Base-by-base conservation (phyloP, 176 grass and related monocot genomes). In the Dactylis glomerata region DNA sequence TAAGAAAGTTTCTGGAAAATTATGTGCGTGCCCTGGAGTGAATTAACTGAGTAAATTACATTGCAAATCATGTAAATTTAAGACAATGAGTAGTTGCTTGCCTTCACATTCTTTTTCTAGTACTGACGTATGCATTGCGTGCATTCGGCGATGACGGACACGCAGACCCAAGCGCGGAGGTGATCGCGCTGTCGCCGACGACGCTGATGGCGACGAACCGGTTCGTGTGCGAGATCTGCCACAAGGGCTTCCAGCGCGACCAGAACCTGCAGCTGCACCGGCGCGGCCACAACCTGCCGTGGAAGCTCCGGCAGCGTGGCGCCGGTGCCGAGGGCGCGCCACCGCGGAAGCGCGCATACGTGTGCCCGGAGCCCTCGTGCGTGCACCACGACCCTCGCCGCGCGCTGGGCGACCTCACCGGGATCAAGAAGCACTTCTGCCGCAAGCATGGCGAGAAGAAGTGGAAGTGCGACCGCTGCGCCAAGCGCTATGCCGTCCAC, bases 201-300 rank as follows among this genome's bases (percentile, higher is more conserved):
- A 92, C 96, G 67, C 87, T 98, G 26, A 86, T 95, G 76, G 89
- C 93, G 77, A 95, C 91, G 47, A 95, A 95, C 87, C 85, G 96
- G 13, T 98, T 95, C 75, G 89, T 95, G 73, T 98, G 96, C 56
- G 96, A 98, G 89, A 92, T 98, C 87, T 98, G 96, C 87, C 88
- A 87, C 83, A 94, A 98, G 70, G 96, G 96, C 0, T 98, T 98
- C 77, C 89, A 98, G 81, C 83, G 96, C 1, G 96, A 98, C 80
- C 96, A 98, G 83, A 98, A 98, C 80, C 96, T 98, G 74, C 96
- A 98, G 84, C 85, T 98, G 68, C 96, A 98, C 89, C 93, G 96
- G 10, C 96, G 96, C 23, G 89, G 96, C 10, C 96, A 98, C 89
- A 98, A 98, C 89, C 91, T 98, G 13, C 96, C 96, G 11, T 98